Evolutionary conservation across 495 filamentous ascomycete species (phyloP).

Genomic region (Lasiosphaeria miniovina): DNA sequence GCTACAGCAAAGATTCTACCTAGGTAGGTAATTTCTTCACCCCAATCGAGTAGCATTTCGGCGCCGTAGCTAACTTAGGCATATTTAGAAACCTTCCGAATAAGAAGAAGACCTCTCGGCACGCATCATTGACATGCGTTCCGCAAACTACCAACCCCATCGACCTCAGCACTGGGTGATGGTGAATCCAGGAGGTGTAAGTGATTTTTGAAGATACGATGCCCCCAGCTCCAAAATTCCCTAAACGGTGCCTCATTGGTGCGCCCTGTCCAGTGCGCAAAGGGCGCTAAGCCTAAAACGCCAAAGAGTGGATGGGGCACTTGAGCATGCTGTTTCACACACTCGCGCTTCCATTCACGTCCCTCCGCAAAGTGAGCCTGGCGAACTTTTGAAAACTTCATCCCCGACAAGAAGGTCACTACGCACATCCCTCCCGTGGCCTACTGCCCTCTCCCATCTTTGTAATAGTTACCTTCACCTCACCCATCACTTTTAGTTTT

Average conservation of each 20-base stretch:
- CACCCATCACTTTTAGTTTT: conserved; percentile 12
- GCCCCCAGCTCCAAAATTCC: not conserved
- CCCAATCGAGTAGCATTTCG: too few species aligned
- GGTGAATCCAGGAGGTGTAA: too few species aligned
- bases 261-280: not conserved
- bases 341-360: conserved; percentile 12
- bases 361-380: conserved; percentile 7
- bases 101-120: too few species aligned
- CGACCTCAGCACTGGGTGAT: too few species aligned
- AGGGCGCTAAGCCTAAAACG: conserved; percentile 8
- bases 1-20: too few species aligned
- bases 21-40: too few species aligned
- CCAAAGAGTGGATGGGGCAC: conserved; percentile 6
- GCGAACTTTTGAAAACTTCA: conserved; percentile 19
- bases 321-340: conserved; percentile 4
- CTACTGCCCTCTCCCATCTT: not conserved
- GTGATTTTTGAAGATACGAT: too few species aligned
- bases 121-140: too few species aligned
- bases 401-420: conserved; percentile 9
- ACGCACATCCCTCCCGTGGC: not conserved
- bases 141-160: too few species aligned
- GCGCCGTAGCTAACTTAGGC: too few species aligned
- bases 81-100: too few species aligned
- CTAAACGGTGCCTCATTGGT: not conserved
- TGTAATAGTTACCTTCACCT: conserved; percentile 16